Conservation (phyloP, 2,329 filamentous ascomycete genomes). For the Fusarium buharicum region DNA sequence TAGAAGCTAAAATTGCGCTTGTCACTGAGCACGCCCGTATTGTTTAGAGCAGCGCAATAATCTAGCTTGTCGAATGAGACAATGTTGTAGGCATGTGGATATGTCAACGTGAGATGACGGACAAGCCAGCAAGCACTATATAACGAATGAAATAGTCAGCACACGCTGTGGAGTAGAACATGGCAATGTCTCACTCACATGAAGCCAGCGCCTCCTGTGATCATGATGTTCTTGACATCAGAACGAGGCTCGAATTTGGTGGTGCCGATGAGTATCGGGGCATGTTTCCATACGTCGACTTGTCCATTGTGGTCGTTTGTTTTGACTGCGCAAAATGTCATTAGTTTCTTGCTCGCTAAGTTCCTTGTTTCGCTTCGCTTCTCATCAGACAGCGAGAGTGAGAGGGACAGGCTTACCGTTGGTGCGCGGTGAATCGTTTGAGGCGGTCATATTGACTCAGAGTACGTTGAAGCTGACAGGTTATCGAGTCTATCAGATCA, state of each 20-base stretch:
- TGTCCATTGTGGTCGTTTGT: slow-evolving; percentile 50
- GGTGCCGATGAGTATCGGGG: slow-evolving; percentile 74
- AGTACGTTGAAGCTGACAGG: not conserved
- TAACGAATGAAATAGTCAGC: slow-evolving; percentile 34
- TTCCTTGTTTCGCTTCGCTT: slow-evolving; percentile 7
- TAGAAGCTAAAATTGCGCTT: slow-evolving; percentile 81
- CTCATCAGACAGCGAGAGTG: not conserved
- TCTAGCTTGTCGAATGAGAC: slow-evolving; percentile 88
- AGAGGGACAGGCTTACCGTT: slow-evolving; percentile 27
- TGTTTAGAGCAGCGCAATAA: slow-evolving; percentile 83
- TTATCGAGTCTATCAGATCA: not conserved
- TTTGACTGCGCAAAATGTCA: slow-evolving; percentile 15
- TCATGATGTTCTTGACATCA: slow-evolving; percentile 82
- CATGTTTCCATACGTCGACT: slow-evolving; percentile 75
- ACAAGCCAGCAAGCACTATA: slow-evolving; percentile 83
- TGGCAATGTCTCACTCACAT: slow-evolving; percentile 67
- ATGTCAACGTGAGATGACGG: slow-evolving; percentile 79
- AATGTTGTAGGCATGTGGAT: slow-evolving; percentile 78
- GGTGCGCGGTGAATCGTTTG: slow-evolving; percentile 19
- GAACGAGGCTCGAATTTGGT: slow-evolving; percentile 75
- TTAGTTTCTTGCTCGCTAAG: not conserved
- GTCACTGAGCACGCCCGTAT: slow-evolving; percentile 74
- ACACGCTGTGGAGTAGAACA: slow-evolving; percentile 23
- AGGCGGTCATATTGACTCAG: slow-evolving; percentile 28
- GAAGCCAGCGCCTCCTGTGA: slow-evolving; percentile 86